Evolutionary conservation across 768 basidiomycete genomes (phyloP), one percentile per base, ranked within the genome.

Genomic region (Collybia sordida): DNA sequence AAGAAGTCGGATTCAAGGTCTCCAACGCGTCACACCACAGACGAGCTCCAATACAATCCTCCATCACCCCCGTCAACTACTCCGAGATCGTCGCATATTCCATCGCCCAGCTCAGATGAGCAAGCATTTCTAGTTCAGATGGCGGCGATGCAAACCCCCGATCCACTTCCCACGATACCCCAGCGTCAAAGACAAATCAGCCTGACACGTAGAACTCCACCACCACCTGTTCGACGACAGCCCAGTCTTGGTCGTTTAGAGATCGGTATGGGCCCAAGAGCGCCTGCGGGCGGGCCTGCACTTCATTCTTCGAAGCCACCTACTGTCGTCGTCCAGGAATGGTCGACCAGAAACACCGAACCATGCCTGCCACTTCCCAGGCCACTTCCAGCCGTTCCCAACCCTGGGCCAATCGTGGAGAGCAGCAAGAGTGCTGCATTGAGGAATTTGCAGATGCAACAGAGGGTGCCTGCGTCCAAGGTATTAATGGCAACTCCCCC

Each of bases 181-280:
- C 52, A 51, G 25, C 48, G 50, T 1, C 53, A 45, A n/a, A 52
- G 41, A 3, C 58, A 52, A 59, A 61, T 51, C 49, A 63, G 28
- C 45, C 52, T 41, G 45, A 59, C 64, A 8, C 61, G 64, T 21
- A 57, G 56, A 36, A 59, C 62, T 2, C 59, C 63, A 3, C 56
- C 59, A 4, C 64, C 64, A 4, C 60, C 63, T 21, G 59, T 60
- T 1, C 50, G 54, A 8, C 51, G 63, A 4, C 63, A 62, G 39
- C 58, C 63, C 4, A 64, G 63, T 27, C 50, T 61, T 9, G 59
- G 61, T 1, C 58, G 65, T 23, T 44, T 68, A 37, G 65, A 69
- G 39, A 65, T 66, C 50, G 65, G 63, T 12, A 59, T 57, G 31
- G 47, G 54, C 23, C 35, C 60, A 7, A 50, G 59, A 35, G 19